Conservation (phyloP, 495 filamentous ascomycete genomes). For the Penicillium egyptiacum region DNA sequence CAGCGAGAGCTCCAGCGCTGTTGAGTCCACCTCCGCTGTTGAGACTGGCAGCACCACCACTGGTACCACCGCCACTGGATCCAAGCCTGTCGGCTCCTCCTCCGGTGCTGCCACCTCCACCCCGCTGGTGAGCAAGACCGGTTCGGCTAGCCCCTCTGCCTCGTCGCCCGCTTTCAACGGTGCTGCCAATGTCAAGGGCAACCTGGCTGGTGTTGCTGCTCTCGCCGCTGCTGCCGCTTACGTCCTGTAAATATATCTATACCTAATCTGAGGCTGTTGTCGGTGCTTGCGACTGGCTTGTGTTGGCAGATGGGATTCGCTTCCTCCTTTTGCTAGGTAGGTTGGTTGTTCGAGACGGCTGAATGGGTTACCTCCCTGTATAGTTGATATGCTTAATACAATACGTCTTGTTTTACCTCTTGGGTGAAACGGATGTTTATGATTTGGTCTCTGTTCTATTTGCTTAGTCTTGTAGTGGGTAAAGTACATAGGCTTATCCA, state of each 20-base stretch:
- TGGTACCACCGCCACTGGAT: slow-evolving; percentile 5
- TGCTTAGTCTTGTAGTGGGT: slow-evolving; percentile 47
- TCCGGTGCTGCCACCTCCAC: slow-evolving; percentile 16
- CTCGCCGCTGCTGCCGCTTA: slow-evolving; percentile 33
- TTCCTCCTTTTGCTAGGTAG: neutral
- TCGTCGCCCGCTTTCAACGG: slow-evolving; percentile 28
- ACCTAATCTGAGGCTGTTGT: slow-evolving; percentile 15
- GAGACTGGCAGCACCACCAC: slow-evolving; percentile 1
- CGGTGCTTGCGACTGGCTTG: neutral
- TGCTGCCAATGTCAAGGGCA: slow-evolving; percentile 29
- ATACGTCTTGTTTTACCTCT: neutral
- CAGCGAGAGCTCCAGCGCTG: slow-evolving; percentile 1
- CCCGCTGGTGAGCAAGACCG: slow-evolving; percentile 16
- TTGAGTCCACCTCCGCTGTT: slow-evolving; percentile 2
- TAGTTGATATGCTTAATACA: slow-evolving; percentile 15
- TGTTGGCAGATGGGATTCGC: neutral
- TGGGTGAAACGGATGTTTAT: neutral
- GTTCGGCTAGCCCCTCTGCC: slow-evolving; percentile 11
- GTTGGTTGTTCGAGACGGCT: neutral
- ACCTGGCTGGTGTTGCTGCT: slow-evolving; percentile 33
- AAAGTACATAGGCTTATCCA: neutral
- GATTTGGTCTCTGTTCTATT: slow-evolving; percentile 22
- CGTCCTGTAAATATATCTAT: slow-evolving; percentile 35
- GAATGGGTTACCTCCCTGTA: slow-evolving; percentile 2
- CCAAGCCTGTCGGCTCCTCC: neutral